Conservation (phyloP, 176 grass and related monocot genomes). For the Carex pumila region DNA sequence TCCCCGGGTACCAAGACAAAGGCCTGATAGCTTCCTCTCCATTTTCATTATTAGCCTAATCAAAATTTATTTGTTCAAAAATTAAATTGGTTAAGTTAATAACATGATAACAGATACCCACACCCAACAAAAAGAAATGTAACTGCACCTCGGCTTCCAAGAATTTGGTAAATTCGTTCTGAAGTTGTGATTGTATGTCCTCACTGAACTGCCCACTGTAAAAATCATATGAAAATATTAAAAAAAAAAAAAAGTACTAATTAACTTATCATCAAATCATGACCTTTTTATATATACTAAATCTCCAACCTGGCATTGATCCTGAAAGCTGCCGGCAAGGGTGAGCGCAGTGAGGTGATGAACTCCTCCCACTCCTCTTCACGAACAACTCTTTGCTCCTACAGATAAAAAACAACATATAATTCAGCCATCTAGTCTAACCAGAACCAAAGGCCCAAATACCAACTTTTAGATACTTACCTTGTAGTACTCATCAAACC, state of each 20-base stretch:
- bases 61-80: conserved; percentile 16
- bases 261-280: conserved; percentile 19
- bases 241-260: conserved; percentile 17
- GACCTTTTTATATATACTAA: neutral
- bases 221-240: conserved; percentile 13
- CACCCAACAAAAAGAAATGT: neutral
- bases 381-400: conserved; percentile 67
- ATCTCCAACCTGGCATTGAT: conserved; percentile 70
- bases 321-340: conserved; percentile 77
- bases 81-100: neutral
- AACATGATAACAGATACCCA: neutral
- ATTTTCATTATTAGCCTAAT: conserved; percentile 64
- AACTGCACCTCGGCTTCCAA: conserved; percentile 68
- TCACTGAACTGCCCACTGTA: conserved; percentile 77
- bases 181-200: conserved; percentile 76
- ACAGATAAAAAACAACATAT: conserved; percentile 5
- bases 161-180: conserved; percentile 83
- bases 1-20: conserved; percentile 93
- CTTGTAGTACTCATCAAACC: conserved; percentile 97
- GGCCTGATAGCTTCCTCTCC: conserved; percentile 79
- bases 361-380: conserved; percentile 80
- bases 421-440: neutral
- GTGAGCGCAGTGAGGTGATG: conserved; percentile 60
- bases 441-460: neutral
- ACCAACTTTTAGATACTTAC: conserved; percentile 18